Conservation (phyloP, 2,329 filamentous ascomycete genomes). For the Monilinia polystroma region DNA sequence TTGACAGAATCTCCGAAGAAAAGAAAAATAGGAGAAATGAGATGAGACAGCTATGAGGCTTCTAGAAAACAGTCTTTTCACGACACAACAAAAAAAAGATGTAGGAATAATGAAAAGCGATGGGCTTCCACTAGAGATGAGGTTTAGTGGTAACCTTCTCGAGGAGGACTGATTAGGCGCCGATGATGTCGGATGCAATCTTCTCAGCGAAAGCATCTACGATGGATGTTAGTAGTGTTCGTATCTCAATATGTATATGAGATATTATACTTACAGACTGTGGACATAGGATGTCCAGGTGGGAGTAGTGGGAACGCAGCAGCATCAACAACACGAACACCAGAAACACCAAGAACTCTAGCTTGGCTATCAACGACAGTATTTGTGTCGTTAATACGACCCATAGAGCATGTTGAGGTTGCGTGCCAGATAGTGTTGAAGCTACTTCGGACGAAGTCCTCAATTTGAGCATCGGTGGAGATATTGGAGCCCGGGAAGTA, state of each 20-base stretch:
- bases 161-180: background rate
- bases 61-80: background rate
- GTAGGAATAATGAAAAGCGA: too few relatives aligned
- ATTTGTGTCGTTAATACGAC: slow-evolving; percentile 44
- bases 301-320: slow-evolving; percentile 35
- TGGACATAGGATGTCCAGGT: slow-evolving; percentile 46
- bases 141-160: background rate
- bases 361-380: slow-evolving; percentile 32
- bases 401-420: slow-evolving; percentile 59
- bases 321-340: slow-evolving; percentile 34
- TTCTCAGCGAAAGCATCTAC: slow-evolving; percentile 47
- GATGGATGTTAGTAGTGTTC: background rate
- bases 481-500: slow-evolving; percentile 28
- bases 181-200: slow-evolving; percentile 37
- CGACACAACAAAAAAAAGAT: too few relatives aligned
- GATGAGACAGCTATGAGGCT: background rate
- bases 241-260: background rate
- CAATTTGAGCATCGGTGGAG: slow-evolving; percentile 32
- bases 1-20: background rate
- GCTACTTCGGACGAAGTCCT: slow-evolving; percentile 34
- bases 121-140: background rate
- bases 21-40: background rate
- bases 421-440: slow-evolving; percentile 48
- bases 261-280: slow-evolving; percentile 41
- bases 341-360: slow-evolving; percentile 32